These are phyloP conservation scores for Lentinula sp. DNA, from an alignment of 768 basidiomycete genomes.

Conservation along the genomic window DNA sequence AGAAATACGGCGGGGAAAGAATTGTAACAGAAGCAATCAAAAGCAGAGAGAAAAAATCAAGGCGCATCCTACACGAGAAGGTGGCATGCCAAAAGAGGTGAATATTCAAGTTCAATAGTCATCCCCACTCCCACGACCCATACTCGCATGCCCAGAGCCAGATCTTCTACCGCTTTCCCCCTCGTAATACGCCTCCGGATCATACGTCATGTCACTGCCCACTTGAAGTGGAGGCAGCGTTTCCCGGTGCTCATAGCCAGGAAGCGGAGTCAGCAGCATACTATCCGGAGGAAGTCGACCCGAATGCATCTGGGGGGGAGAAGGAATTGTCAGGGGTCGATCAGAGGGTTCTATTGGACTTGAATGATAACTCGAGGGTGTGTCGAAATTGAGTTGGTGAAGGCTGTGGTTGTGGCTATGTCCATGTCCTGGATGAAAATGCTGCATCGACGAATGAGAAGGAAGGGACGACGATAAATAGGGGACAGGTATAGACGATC, in stretches of 20 bases:
- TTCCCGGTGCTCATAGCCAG: slow-evolving; percentile 40
- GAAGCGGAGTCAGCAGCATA: slow-evolving; percentile 67
- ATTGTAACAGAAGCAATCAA: not conserved
- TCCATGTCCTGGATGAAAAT: slow-evolving; percentile 18
- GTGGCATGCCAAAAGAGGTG: not conserved
- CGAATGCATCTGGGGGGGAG: slow-evolving; percentile 14
- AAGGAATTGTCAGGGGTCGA: slow-evolving; percentile 4
- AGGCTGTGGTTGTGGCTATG: slow-evolving; percentile 20
- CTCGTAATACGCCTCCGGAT: slow-evolving; percentile 20
- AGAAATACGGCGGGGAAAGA: not conserved
- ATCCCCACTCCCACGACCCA: slow-evolving; percentile 25
- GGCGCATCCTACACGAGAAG: too few relatives aligned
- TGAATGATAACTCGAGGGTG: slow-evolving; percentile 1
- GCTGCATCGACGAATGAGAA: not conserved
- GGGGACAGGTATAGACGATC: slow-evolving; percentile 15
- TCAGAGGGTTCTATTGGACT: slow-evolving; percentile 4
- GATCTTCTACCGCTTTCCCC: slow-evolving; percentile 33
- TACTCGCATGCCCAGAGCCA: slow-evolving; percentile 33
- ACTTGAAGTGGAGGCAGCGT: slow-evolving; percentile 8
- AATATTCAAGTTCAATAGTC: slow-evolving; percentile 15
- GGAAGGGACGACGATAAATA: slow-evolving; percentile 8
- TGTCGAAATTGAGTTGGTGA: slow-evolving; percentile 15
- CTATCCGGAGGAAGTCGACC: slow-evolving; percentile 55
- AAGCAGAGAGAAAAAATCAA: too few relatives aligned
- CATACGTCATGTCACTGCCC: slow-evolving; percentile 14